Evolutionary conservation across 2,329 filamentous ascomycete species (phyloP), one percentile per base, ranked within the genome.

Genomic region (Botryotinia globosa): DNA sequence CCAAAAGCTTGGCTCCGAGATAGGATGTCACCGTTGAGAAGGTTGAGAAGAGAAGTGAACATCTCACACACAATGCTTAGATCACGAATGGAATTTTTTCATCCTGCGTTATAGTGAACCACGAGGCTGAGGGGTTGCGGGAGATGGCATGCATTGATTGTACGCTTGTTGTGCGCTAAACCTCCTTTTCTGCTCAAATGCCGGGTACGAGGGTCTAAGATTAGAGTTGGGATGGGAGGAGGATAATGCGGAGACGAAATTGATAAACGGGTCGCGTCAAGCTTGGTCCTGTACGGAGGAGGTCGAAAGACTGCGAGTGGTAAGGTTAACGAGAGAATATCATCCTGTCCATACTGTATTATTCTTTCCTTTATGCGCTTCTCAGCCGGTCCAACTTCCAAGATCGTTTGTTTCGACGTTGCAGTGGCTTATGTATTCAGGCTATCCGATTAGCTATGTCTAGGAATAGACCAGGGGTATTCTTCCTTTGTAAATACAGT

Each of bases 121-220:
- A 66, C 69, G 69, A 66, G 69, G 59, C 61, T 71, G 69, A 65
- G 59, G 45, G 7, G 34, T 45, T 66, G 61, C 69, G 69, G 69
- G 69, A 65, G 59, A 71, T 71, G 69, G 59, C 69, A 71, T 71
- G 69, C 61, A 71, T 71, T 54, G 44, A 71, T 71, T 65, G 69
- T 42, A 54, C 59, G 42, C 56, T 64, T 51, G 29, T 25, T 48
- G 44, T 51, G 58, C 59, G 61, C 56, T 64, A 63, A 48, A 54
- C 61, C 45, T 71, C 59, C 34, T 65, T 65, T 54, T 65, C 29
- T 22, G 44, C 65, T 66, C 61, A 18, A 71, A 71, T 65, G 48
- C 69, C 44, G 69, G 48, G 59, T 62, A 66, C 58, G 59, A 64
- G 56, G 68, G 56, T 65, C 45, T 63, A 54, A 66, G 69, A 71